A percentile compares a stretch with the other conserved stretches of the same genome.
These are phyloP conservation scores for Pseudohyphozyma bogoriensis DNA, from an alignment of 768 basidiomycete species.

Conservation along the genomic window DNA sequence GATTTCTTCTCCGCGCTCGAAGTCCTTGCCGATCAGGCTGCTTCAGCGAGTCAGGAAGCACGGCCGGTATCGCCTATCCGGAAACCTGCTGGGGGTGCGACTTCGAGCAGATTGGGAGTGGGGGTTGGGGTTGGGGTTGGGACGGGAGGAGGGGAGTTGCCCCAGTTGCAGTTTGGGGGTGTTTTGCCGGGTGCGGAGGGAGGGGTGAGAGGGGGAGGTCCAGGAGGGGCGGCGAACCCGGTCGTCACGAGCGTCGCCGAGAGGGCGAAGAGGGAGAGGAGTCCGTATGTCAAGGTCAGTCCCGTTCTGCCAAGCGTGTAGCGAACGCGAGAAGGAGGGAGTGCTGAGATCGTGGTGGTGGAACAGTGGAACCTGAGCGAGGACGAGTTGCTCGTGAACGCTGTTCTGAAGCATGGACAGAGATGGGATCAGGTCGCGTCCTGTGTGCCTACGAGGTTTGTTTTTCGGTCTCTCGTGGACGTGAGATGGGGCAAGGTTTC, in stretches of 20 bases:
- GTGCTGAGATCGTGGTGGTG: neutral
- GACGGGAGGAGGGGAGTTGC: too few species aligned
- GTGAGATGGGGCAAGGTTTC: too few species aligned
- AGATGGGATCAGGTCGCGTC: slow-evolving; percentile 34
- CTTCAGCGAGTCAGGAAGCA: neutral
- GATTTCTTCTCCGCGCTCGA: slow-evolving; percentile 9
- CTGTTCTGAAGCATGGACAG: slow-evolving; percentile 29
- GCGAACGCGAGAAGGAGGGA: too few species aligned
- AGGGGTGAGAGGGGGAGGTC: neutral
- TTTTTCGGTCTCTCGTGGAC: neutral
- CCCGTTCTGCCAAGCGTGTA: neutral
- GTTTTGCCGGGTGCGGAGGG: neutral
- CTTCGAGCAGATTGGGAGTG: too few species aligned
- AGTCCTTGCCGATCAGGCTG: slow-evolving; percentile 23
- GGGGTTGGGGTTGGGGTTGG: too few species aligned
- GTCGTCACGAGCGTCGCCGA: too few species aligned
- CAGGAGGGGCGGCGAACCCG: neutral
- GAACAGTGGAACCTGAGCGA: slow-evolving; percentile 23
- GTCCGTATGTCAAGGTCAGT: slow-evolving; percentile 28
- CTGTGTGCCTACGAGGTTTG: slow-evolving; percentile 28
- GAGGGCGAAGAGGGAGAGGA: neutral
- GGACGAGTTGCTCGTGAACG: slow-evolving; percentile 32
- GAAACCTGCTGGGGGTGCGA: too few species aligned
- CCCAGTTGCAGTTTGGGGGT: too few species aligned
- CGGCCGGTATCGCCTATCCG: neutral